These are phyloP conservation scores for Symbiotaphrina buchneri DNA, from an alignment of 495 filamentous ascomycete species.

Conservation along the genomic window DNA sequence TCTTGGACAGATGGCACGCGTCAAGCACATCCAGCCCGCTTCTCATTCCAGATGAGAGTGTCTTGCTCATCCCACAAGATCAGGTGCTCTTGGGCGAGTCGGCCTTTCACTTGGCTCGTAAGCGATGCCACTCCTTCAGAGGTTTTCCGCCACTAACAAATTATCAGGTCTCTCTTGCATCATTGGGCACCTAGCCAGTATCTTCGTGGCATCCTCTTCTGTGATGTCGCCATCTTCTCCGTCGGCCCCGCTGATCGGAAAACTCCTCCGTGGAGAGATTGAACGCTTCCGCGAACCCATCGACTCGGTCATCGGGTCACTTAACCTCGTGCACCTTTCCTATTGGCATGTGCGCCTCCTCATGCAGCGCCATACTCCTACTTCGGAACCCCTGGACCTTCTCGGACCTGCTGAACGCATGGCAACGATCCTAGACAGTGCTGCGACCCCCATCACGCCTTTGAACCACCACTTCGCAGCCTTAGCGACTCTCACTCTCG, in stretches of 20 bases:
- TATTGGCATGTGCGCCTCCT: conserved; percentile 57
- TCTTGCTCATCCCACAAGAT: conserved; percentile 39
- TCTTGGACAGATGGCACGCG: conserved; percentile 57
- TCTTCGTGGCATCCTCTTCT: conserved; percentile 21
- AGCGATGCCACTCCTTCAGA: conserved; percentile 14
- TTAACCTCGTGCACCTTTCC: conserved; percentile 32
- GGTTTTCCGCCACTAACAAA: neutral
- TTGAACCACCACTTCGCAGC: conserved; percentile 51
- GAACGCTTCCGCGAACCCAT: conserved; percentile 24
- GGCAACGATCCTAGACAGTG: conserved; percentile 26
- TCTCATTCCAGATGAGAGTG: conserved; percentile 34
- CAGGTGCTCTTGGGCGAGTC: conserved; percentile 38
- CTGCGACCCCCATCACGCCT: conserved; percentile 32
- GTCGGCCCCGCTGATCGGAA: conserved; percentile 11
- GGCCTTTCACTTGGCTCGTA: conserved; percentile 44
- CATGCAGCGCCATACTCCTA: conserved; percentile 28
- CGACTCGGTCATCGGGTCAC: conserved; percentile 15
- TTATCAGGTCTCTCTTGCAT: conserved; percentile 16
- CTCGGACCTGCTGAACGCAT: conserved; percentile 37
- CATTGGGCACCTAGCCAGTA: conserved; percentile 18
- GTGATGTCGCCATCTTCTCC: conserved; percentile 13
- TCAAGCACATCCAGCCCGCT: conserved; percentile 35
- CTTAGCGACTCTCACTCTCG: conserved; percentile 43
- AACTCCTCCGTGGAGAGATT: conserved; percentile 18
- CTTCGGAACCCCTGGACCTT: conserved; percentile 33